Evolutionary conservation across 495 filamentous ascomycete genomes (phyloP).

Genomic region (Bacidia rubella): DNA sequence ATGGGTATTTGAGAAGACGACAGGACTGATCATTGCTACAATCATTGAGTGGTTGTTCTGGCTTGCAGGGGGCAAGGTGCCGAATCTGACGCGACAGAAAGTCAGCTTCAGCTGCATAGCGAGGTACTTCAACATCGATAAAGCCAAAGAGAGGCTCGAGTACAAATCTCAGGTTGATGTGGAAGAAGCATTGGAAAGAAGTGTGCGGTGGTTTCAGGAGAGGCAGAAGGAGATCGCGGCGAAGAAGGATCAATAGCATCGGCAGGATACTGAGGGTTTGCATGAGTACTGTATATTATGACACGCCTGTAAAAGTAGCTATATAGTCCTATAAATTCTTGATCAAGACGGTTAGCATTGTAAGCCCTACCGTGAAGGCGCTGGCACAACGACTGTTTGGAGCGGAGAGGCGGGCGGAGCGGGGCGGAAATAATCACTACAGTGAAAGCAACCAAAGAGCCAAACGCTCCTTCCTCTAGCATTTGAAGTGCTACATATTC

Average conservation of each 20-base stretch:
- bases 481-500: no score
- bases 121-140: conserved; percentile 38
- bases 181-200: conserved; percentile 50
- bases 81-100: conserved; percentile 58
- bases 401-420: no score
- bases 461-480: no score
- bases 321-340: not conserved
- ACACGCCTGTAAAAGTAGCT: not conserved
- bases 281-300: not conserved
- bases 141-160: conserved; percentile 54
- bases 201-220: conserved; percentile 52
- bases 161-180: conserved; percentile 51
- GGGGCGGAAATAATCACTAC: no score
- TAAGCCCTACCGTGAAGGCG: no score
- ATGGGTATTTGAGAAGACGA: conserved; percentile 50
- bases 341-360: not conserved
- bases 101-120: conserved; percentile 46
- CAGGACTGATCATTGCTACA: conserved; percentile 52
- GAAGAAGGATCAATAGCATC: conserved; percentile 9
- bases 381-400: no score
- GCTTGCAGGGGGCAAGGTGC: conserved; percentile 50
- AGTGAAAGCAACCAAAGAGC: no score
- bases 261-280: not conserved
- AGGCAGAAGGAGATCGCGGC: conserved; percentile 22
- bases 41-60: conserved; percentile 55